These are phyloP conservation scores for Monosporascus sp. DNA, from an alignment of 2,329 filamentous ascomycete genomes.

Conservation along the genomic window DNA sequence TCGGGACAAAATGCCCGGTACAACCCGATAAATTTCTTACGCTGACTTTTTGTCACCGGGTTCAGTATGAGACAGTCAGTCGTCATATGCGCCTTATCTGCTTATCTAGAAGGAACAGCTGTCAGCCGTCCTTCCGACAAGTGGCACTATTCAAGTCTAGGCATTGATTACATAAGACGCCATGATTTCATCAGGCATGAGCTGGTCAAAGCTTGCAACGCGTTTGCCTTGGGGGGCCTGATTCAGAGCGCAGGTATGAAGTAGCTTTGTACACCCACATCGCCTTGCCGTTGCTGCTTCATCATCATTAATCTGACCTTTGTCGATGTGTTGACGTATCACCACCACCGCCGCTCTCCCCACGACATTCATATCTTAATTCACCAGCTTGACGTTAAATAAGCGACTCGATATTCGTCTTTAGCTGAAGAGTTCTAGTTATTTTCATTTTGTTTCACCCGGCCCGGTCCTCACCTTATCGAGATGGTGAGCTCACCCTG, in stretches of 20 bases:
- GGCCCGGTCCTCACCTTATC: constrained; percentile 11
- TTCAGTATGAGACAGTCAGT: not conserved
- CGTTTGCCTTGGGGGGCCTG: constrained; percentile 1
- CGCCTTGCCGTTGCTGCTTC: not conserved
- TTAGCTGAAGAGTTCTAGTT: not conserved
- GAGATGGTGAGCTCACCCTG: constrained; percentile 20
- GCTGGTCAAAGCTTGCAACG: not conserved
- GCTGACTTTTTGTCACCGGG: not conserved
- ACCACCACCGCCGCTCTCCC: not conserved
- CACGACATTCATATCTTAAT: not conserved
- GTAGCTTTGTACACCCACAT: not conserved
- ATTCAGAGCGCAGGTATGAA: not conserved
- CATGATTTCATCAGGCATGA: not conserved
- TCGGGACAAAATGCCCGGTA: constrained; percentile 4
- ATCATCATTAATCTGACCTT: not conserved
- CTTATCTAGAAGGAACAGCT: no score
- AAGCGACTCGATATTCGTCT: not conserved
- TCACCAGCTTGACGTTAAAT: not conserved
- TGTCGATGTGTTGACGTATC: not conserved
- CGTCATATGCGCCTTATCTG: not conserved
- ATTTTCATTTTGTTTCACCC: constrained; percentile 2
- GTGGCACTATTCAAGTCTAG: no score
- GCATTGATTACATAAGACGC: not conserved
- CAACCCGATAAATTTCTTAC: constrained; percentile 2
- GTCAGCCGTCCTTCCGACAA: no score